Conservation (phyloP, 78 protist genomes). For the Dictyostelium brefeldianum region DNA sequence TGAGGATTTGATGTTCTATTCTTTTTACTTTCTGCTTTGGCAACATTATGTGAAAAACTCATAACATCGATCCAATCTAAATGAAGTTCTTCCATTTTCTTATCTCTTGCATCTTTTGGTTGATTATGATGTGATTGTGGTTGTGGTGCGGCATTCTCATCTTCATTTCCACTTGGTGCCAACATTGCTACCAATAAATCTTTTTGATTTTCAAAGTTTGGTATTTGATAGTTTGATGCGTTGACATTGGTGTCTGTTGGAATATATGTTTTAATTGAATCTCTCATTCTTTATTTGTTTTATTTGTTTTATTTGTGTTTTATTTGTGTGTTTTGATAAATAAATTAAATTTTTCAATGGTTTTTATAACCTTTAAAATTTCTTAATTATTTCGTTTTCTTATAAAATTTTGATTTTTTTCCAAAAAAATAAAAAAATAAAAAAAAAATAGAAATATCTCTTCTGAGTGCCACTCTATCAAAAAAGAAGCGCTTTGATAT, state of each 20-base stretch:
- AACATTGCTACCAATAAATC: slow-evolving; percentile 1
- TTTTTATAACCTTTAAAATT: too few relatives aligned
- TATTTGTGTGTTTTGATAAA: neutral
- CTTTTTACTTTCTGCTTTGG: neutral
- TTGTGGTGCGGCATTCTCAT: neutral
- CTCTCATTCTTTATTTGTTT: neutral
- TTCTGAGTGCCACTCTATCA: too few relatives aligned
- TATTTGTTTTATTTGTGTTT: neutral
- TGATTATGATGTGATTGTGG: neutral
- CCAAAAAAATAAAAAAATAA: too few relatives aligned
- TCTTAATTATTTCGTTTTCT: too few relatives aligned
- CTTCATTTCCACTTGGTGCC: neutral
- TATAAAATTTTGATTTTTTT: too few relatives aligned
- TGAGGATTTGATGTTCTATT: neutral
- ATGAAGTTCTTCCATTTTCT: neutral
- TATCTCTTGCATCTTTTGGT: slow-evolving; percentile 5
- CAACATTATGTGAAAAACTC: slow-evolving; percentile 34
- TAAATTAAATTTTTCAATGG: too few relatives aligned
- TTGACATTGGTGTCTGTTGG: slow-evolving; percentile 8
- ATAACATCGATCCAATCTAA: slow-evolving; percentile 32
- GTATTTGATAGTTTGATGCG: slow-evolving; percentile 16
- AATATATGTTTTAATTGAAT: neutral
- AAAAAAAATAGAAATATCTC: too few relatives aligned
- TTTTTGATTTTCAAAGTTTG: slow-evolving; percentile 13
- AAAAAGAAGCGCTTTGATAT: too few relatives aligned